These are phyloP conservation scores for Phytophthora syringae DNA, from an alignment of 352 stramenopile genomes.

Conservation along the genomic window DNA sequence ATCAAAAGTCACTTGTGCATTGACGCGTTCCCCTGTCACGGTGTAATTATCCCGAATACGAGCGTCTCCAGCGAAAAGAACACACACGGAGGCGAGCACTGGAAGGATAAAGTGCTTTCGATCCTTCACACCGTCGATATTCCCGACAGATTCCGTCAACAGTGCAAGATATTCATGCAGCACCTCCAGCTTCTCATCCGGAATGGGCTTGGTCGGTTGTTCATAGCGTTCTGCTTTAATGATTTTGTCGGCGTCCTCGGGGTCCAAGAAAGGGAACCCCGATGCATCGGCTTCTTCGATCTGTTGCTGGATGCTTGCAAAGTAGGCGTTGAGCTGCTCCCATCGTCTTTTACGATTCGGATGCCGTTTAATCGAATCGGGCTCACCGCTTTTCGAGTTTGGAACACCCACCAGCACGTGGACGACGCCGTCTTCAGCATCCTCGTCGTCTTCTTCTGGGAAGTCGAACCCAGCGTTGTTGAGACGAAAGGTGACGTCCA, in stretches of 20 bases:
- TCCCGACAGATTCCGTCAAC: slow-evolving; percentile 23
- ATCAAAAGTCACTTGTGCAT: too few relatives aligned
- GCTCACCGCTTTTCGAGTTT: neutral
- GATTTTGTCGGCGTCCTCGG: too few relatives aligned
- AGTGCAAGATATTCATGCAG: slow-evolving; percentile 30
- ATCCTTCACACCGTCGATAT: slow-evolving; percentile 12
- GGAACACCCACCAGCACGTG: neutral
- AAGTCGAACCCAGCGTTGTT: neutral
- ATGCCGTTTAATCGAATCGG: neutral
- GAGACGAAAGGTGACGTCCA: neutral
- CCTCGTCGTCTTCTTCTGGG: neutral
- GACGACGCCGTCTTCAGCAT: neutral
- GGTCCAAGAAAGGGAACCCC: too few relatives aligned
- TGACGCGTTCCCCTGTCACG: too few relatives aligned
- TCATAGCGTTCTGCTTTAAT: too few relatives aligned
- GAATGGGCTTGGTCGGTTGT: slow-evolving; percentile 24
- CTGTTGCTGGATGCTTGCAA: too few relatives aligned
- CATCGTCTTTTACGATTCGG: too few relatives aligned
- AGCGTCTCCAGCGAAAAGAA: neutral
- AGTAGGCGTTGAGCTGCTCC: too few relatives aligned
- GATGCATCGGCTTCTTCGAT: too few relatives aligned
- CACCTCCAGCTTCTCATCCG: slow-evolving; percentile 24
- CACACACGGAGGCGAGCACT: slow-evolving; percentile 26
- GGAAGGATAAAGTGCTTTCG: slow-evolving; percentile 34
- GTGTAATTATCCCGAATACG: too few relatives aligned